Evolutionary conservation across 2,329 filamentous ascomycete species (phyloP).

Genomic region (Didymella segeticola): DNA sequence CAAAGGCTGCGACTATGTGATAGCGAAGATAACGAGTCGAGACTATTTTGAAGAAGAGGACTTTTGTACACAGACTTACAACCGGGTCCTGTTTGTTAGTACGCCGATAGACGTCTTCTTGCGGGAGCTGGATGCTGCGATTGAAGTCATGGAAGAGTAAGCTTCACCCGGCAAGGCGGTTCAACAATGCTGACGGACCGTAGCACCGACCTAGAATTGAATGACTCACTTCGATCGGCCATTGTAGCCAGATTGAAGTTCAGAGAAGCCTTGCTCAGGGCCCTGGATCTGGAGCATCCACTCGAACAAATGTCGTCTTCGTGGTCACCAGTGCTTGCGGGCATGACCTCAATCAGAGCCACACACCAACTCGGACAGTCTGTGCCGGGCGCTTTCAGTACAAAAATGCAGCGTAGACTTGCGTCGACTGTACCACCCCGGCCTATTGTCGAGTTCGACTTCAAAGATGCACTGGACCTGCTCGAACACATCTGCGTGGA

Average conservation of each 20-base stretch:
- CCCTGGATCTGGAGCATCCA: conserved; percentile 52
- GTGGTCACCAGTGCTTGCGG: conserved; percentile 49
- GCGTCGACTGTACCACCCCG: conserved; percentile 93
- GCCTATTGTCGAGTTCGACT: conserved; percentile 80
- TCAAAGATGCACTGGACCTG: conserved; percentile 73
- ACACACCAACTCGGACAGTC: conserved; percentile 68
- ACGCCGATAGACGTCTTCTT: conserved; percentile 43
- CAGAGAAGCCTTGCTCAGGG: conserved; percentile 67
- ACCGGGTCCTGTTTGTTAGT: conserved; percentile 72
- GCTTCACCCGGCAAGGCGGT: conserved; percentile 2
- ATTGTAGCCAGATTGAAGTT: conserved; percentile 71
- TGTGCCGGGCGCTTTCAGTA: conserved; percentile 82
- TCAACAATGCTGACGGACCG: conserved; percentile 16
- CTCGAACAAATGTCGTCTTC: conserved; percentile 34
- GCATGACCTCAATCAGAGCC: conserved; percentile 63
- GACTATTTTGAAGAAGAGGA: conserved; percentile 98
- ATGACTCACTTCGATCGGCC: conserved; percentile 57
- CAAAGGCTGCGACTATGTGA: conserved; percentile 82
- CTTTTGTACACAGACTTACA: conserved; percentile 91
- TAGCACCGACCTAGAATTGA: conserved; percentile 38
- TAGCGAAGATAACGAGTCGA: conserved; percentile 77
- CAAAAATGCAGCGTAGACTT: conserved; percentile 87
- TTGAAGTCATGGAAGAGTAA: conserved; percentile 42
- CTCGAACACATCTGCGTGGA: conserved; percentile 76
- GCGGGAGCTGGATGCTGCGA: conserved; percentile 41